Percentiles rank a stretch among this genome's conserved stretches.
phyloP scores from a whole-genome alignment of 2,329 filamentous ascomycete species.

The Pestalotiopsis sp. region DNA sequence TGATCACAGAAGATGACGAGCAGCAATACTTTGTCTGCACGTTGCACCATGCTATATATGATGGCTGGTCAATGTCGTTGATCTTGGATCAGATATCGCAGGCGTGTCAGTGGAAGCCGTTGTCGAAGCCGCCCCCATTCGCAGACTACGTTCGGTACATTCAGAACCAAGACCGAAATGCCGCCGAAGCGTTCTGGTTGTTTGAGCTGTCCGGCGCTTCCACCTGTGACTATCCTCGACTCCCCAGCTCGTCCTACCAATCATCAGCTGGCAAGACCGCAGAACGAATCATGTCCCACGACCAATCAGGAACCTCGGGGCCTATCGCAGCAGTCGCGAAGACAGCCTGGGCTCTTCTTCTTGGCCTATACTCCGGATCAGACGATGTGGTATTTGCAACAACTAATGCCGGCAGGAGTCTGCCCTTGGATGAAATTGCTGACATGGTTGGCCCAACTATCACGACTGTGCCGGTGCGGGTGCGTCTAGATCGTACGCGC shows the following conservation, averaged over 20 bases:
- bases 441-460: slow-evolving; percentile 13
- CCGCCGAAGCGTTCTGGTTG: background rate
- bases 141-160: background rate
- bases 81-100: slow-evolving; percentile 5
- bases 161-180: slow-evolving; percentile 1
- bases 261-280: background rate
- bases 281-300: slow-evolving; percentile 3
- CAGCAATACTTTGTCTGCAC: slow-evolving; percentile 29
- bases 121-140: background rate
- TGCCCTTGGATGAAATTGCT: slow-evolving; percentile 6
- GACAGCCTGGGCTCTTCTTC: slow-evolving; percentile 4
- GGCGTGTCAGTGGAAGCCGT: slow-evolving; percentile 5
- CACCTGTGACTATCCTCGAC: background rate
- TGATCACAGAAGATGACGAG: slow-evolving; percentile 6
- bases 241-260: background rate
- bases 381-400: slow-evolving; percentile 10
- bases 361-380: slow-evolving; percentile 3
- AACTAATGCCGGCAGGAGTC: slow-evolving; percentile 6
- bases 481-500: background rate
- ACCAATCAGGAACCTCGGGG: background rate
- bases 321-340: background rate
- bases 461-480: slow-evolving; percentile 6
- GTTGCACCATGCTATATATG: slow-evolving; percentile 84
- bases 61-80: slow-evolving; percentile 67
- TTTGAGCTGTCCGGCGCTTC: slow-evolving; percentile 3